Evolutionary conservation across 2,329 filamentous ascomycete species (phyloP), one percentile per base, ranked within the genome.

Genomic region (Hymenotorrendiella dingleyae): DNA sequence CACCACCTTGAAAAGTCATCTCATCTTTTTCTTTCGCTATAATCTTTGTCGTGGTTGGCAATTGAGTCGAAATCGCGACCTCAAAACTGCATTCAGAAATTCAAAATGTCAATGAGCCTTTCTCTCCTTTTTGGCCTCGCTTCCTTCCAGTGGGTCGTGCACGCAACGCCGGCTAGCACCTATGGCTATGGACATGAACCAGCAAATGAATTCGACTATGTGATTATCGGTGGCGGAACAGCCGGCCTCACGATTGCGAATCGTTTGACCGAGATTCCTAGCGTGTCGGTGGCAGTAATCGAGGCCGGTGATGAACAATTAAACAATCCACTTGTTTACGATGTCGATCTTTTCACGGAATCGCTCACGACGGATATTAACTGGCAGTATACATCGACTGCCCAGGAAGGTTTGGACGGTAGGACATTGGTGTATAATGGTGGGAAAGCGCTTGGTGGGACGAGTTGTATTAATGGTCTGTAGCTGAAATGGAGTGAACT

Each of bases 391-490:
- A 16, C 35, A 14, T 45, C 47, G 9, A 45, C 37, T 2, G 36
- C 29, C 33, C 49, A 50, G 30, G 41, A 35, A 14, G 34, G 44
- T 44, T 47, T 47, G n/a, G 39, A 16, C 14, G 38, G 43, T 3
- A 39, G 38, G 28, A 36, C 6, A 6, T 16, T 51, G 6, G 12
- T 11, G 16, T 49, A 45, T n/a, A 23, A 34, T 30, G 32, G 41
- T 2, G 50, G 46, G 5, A 54, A 53, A 36, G 50, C 50, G 12
- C 33, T 49, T 8, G 50, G 48, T 14, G 48, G 50, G 11, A 46
- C 42, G 4, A 54, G 46, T 29, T 48, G 42, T 2, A 47, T 53
- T 6, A 51, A 52, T 40, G 65, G 65, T 34, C 14, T 4, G 32
- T 34, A n/a, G n/a, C n/a, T n/a, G n/a, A n/a, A n/a, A n/a, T n/a